Base-by-base conservation (phyloP, 2,329 filamentous ascomycete species). In the Exophiala bonariae region DNA sequence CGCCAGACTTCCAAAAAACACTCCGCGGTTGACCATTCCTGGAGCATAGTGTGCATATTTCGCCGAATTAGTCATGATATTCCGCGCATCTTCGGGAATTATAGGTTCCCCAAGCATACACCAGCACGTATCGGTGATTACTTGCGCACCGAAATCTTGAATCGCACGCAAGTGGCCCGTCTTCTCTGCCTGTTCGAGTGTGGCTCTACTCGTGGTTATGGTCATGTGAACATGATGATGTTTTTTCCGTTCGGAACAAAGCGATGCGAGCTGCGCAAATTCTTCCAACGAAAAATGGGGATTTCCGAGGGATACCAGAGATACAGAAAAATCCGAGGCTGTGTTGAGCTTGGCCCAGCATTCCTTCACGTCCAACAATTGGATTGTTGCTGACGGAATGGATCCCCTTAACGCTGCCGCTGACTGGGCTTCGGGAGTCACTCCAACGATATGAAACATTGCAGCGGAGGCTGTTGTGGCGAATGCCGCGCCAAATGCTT, bases 51-150 rank as follows among this genome's bases (percentile, higher is more conserved):
- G 70, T 0, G 71, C 72, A 53, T 75, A 74, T 52, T 75, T 75
- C 0, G 59, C 70, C 1, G 72, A 76, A 41, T 75, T 75, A 0
- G 66, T 74, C 71, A 71, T 66, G 44, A 76, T 66, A 1, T 56
- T 62, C 2, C 56, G 55, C 0, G 58, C 50, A 2, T 40, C 8
- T 0, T 5, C 28, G 3, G 61, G 62, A 7, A 75, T 67, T 0
- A 70, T 55, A 0, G 72, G 70, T 35, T 74, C 68, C 1, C 47
- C 44, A 13, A 75, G 65, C 68, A 76, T 72, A 50, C 72, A 76
- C 72, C 72, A 76, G 43, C 72, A 76, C 0, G 71, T 74, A 49
- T 76, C 72, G 0, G 67, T 74, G 10, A 75, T 58, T 3, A 74
- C 41, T 17, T 61, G 57, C 1, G 59, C 69, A 0, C 73, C 72